Base-by-base conservation (phyloP, 306 rosid genomes). In the Arachis stenosperma region DNA sequence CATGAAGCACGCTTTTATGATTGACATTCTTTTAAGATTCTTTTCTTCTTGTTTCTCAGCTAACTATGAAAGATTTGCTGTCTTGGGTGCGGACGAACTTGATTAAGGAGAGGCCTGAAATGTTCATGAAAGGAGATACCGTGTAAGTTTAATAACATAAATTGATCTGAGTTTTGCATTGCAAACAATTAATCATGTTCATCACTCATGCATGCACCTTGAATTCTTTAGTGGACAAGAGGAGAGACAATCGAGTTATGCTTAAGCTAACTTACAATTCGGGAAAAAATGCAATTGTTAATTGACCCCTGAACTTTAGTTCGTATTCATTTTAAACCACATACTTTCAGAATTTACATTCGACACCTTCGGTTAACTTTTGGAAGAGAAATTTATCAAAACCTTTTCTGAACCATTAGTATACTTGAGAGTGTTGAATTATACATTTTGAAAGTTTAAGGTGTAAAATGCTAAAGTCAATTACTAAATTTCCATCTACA, bases 91-190 rank as follows among this genome's bases (percentile, higher is more conserved):
- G 85, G 54, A 75, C 80, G 62, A 88, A 89, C 84, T 61, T 94
- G 91, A 94, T 94, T 84, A 89, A 89, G 89, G 97, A 91, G 85
- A 85, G 99, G 74, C 92, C 99, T 9, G 99, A 94, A 81, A 94
- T 94, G 96, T 94, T 94, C 83, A 88, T 94, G 90, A 94, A 94
- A 88, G 97, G 89, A 75, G 95, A 94, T 68, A 84, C 95, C 50
- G 96, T 91, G 99, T 91, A 86, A 91, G 97, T 81, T 75, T 60
- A 61, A 48, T 17, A 1, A 33, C 41, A 72, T 51, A 58, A 44
- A 13, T 70, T 46, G 69, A 13, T 56, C 40, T 59, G 42, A 50
- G 53, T 33, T 52, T 14, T 63, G 75, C 67, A 63, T 53, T 15
- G 8, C 9, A 54, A 55, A 14, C 75, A 40, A 40, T 46, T 67